Evolutionary conservation across 495 filamentous ascomycete species (phyloP), one percentile per base, ranked within the genome.

Genomic region (Talaromyces liani): DNA sequence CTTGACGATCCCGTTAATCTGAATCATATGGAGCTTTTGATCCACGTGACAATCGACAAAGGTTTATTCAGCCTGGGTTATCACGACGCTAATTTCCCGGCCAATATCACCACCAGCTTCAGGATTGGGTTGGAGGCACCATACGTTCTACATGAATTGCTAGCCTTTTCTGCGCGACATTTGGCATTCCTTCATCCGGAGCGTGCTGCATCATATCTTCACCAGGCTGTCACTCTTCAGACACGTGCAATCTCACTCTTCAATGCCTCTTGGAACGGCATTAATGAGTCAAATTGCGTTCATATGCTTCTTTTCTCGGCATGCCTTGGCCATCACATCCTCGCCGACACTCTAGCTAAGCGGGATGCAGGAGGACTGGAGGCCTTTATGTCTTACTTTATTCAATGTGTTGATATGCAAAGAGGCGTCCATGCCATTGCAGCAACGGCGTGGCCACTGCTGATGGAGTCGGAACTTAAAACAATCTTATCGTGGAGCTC

Each of bases 221-320:
- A 75, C 49, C 71, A 76, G n/a, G 78, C 80, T 12, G 72, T 77
- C 14, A 67, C 74, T n/a, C 68, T 83, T 2, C 79, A 82, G 56
- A 80, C 75, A 0, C 72, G 69, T 2, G 79, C 78, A 1, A 63
- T 82, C 10, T 62, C 69, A 5, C 67, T 79, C 1, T 83, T 83
- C 68, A 81, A 80, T 67, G 67, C 62, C 3, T 51, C 60, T 6
- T 57, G 56, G 20, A 47, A 41, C 18, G 64, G 67, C 1, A 33
- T 71, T 0, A 65, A 68, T 6, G 63, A 64, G 2, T 64, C 72
- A 9, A 74, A 71, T 49, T 71, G 77, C 31, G 63, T 75, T n/a
- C 65, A 73, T 0, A 61, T 71, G 16, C 75, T 81, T 55, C 53
- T 80, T 5, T 82, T 80, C 64, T 77, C 78, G 1, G 64, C 66